Evolutionary conservation across 345 rosid species (phyloP).

Genomic region (Luvunga scandens): DNA sequence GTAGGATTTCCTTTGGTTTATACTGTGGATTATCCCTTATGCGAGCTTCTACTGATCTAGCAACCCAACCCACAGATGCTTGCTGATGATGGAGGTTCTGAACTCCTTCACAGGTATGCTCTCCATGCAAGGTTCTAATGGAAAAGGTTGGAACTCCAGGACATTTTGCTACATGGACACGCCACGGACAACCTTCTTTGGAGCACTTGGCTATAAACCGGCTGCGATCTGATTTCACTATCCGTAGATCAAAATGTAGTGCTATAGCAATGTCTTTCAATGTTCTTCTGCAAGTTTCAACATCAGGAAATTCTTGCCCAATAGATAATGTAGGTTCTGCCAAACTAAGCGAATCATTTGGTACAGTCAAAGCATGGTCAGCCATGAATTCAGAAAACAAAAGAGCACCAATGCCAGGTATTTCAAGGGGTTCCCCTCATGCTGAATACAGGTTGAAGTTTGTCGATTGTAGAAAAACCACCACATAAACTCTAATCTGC

Average conservation of each 20-base stretch:
- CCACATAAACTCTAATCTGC: slow-evolving; percentile 26
- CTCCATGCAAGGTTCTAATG: slow-evolving; percentile 80
- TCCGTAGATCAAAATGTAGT: slow-evolving; percentile 91
- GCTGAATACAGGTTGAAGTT: slow-evolving; percentile 16
- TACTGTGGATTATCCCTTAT: slow-evolving; percentile 94
- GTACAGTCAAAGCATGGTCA: slow-evolving; percentile 49
- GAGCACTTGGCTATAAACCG: slow-evolving; percentile 98
- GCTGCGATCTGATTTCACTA: slow-evolving; percentile 97
- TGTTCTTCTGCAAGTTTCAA: slow-evolving; percentile 94
- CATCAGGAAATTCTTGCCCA: slow-evolving; percentile 96
- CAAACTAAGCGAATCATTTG: slow-evolving; percentile 39
- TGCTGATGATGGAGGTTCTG: slow-evolving; percentile 93
- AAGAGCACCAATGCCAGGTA: slow-evolving; percentile 12
- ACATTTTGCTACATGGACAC: slow-evolving; percentile 96
- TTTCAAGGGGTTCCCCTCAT: slow-evolving; percentile 21
- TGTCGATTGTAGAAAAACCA: slow-evolving; percentile 12
- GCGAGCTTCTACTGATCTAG: slow-evolving; percentile 93
- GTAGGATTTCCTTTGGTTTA: slow-evolving; percentile 93
- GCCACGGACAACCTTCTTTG: slow-evolving; percentile 99
- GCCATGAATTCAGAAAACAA: slow-evolving; percentile 53
- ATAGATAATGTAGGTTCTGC: slow-evolving; percentile 51
- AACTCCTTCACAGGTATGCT: slow-evolving; percentile 97
- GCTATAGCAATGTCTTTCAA: slow-evolving; percentile 95
- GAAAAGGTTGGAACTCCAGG: slow-evolving; percentile 88
- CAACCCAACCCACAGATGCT: slow-evolving; percentile 99